These are phyloP conservation scores for Balakata baccata DNA, from an alignment of 345 rosid genomes.

Conservation along the genomic window DNA sequence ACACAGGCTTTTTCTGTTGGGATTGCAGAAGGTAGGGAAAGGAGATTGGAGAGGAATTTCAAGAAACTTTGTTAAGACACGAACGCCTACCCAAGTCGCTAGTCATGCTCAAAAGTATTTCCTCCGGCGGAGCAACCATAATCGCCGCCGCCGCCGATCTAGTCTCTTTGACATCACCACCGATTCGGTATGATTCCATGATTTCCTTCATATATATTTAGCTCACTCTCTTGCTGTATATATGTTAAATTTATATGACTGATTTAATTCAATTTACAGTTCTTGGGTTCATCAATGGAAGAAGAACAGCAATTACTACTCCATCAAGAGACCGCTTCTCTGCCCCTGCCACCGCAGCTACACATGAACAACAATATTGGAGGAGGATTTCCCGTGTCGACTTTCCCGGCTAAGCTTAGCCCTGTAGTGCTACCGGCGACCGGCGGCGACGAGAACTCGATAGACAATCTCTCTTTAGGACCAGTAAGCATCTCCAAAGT, in stretches of 20 bases:
- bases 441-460: constrained; percentile 18
- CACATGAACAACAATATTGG: background rate
- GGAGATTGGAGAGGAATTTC: constrained; percentile 87
- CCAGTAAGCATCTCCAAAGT: constrained; percentile 2
- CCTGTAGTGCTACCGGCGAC: constrained; percentile 20
- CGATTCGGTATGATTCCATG: constrained; percentile 32
- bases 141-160: constrained; percentile 68
- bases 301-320: constrained; percentile 28
- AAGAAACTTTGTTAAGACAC: constrained; percentile 69
- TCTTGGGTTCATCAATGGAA: constrained; percentile 35
- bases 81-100: constrained; percentile 80
- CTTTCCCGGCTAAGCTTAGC: constrained; percentile 30
- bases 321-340: constrained; percentile 21
- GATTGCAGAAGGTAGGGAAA: constrained; percentile 67
- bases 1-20: constrained; percentile 57
- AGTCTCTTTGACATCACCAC: constrained; percentile 77
- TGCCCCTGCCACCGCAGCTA: constrained; percentile 19
- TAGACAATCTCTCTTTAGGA: constrained; percentile 36
- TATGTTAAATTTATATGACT: background rate
- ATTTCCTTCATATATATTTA: no score
- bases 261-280: constrained; percentile 26
- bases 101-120: constrained; percentile 85
- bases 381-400: constrained; percentile 29
- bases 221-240: no score
- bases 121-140: constrained; percentile 60